Evolutionary conservation across 306 rosid species (phyloP).

Genomic region (Acacia acuminata): DNA sequence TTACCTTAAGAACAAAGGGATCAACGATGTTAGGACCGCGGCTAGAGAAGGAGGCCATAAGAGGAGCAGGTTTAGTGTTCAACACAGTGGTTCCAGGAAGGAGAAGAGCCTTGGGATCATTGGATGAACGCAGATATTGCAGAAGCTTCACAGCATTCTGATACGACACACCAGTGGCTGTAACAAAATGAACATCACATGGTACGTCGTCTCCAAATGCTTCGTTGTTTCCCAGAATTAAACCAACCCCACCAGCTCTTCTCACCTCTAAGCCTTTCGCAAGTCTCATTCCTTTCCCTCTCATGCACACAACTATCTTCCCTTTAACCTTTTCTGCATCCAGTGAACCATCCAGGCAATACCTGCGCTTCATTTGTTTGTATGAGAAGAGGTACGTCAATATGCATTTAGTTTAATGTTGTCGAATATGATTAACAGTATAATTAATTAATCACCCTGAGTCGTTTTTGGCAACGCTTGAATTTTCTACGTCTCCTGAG

Average conservation of each 20-base stretch:
- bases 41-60: constrained; percentile 74
- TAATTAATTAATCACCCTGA: constrained; percentile 42
- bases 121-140: constrained; percentile 56
- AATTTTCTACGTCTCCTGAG: constrained; percentile 54
- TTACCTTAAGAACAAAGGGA: constrained; percentile 76
- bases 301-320: constrained; percentile 76
- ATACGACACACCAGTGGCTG: constrained; percentile 66
- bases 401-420: neutral
- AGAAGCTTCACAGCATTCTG: constrained; percentile 48
- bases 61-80: constrained; percentile 80
- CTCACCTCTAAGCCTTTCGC: constrained; percentile 78
- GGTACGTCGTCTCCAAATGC: constrained; percentile 50
- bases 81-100: constrained; percentile 64
- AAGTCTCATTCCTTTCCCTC: constrained; percentile 70
- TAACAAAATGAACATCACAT: constrained; percentile 71
- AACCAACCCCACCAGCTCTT: constrained; percentile 76
- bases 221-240: constrained; percentile 59
- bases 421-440: neutral
- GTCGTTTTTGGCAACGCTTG: constrained; percentile 29
- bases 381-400: neutral
- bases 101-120: constrained; percentile 58
- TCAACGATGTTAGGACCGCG: constrained; percentile 88
- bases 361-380: constrained; percentile 48
- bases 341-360: constrained; percentile 69
- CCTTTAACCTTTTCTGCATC: constrained; percentile 61